phyloP scores from a whole-genome alignment of 805 yeast genomes.

The Starmerella khaoyaiensis region DNA sequence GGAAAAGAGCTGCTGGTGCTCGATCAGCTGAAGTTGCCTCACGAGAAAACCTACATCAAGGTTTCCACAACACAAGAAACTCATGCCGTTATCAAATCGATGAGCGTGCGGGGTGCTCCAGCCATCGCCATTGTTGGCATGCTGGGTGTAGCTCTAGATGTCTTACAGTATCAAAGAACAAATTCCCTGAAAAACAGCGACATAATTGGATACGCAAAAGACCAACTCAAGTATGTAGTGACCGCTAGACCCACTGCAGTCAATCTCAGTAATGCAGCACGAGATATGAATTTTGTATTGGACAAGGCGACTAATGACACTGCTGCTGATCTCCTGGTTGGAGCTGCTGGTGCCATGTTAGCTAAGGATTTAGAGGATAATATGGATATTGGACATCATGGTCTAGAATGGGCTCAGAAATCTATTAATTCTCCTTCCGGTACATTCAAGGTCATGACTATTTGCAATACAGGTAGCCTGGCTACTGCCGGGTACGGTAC shows the following conservation, averaged over 20 bases:
- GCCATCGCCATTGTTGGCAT: constrained; percentile 95
- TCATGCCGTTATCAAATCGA: constrained; percentile 63
- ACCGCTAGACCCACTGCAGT: constrained; percentile 93
- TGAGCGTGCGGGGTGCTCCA: constrained; percentile 98
- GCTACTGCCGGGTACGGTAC: constrained; percentile 98
- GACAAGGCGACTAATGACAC: neutral
- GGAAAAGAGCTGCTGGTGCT: constrained; percentile 42
- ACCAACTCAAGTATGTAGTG: constrained; percentile 50
- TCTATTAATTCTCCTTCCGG: constrained; percentile 30
- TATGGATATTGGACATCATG: constrained; percentile 63
- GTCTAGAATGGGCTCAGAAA: constrained; percentile 51
- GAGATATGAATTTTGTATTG: constrained; percentile 27
- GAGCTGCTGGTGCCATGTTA: constrained; percentile 38
- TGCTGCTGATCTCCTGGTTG: constrained; percentile 7
- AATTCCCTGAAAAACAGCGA: constrained; percentile 18
- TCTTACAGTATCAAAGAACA: constrained; percentile 28
- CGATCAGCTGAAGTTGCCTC: constrained; percentile 77
- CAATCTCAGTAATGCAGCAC: constrained; percentile 65
- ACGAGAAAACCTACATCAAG: constrained; percentile 53
- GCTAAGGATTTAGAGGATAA: constrained; percentile 73
- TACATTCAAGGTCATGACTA: constrained; percentile 71
- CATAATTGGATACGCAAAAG: constrained; percentile 21
- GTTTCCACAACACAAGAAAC: constrained; percentile 62
- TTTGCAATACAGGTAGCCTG: constrained; percentile 91
- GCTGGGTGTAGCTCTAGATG: constrained; percentile 67